These are phyloP conservation scores for Macrocybe gigantea DNA, from an alignment of 768 basidiomycete species.

Conservation along the genomic window DNA sequence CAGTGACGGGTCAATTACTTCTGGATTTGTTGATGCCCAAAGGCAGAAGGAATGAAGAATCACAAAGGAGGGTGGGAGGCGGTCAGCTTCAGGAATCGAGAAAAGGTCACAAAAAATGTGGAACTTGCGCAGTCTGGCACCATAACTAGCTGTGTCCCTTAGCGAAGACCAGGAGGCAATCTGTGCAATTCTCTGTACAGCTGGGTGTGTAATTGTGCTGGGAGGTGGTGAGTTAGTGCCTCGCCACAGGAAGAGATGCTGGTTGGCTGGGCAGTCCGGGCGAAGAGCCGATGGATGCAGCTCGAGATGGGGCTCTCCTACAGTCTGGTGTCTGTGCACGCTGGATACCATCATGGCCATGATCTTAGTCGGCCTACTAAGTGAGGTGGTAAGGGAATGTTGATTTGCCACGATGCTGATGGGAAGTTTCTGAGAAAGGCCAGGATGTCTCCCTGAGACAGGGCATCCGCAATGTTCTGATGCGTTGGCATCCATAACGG, in stretches of 20 bases:
- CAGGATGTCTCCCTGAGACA: constrained; percentile 21
- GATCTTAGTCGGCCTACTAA: constrained; percentile 8
- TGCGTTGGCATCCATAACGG: constrained; percentile 14
- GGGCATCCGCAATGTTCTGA: constrained; percentile 24
- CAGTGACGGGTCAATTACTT: neutral
- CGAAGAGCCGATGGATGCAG: constrained; percentile 14
- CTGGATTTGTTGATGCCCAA: constrained; percentile 4
- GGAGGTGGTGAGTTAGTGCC: constrained; percentile 24
- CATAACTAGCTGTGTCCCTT: constrained; percentile 1
- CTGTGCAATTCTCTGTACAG: constrained; percentile 1
- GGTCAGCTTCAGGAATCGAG: neutral
- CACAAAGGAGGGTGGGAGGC: constrained; percentile 1
- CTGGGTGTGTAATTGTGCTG: neutral
- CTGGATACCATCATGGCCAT: constrained; percentile 9
- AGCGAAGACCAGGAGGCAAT: neutral
- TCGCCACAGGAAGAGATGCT: constrained; percentile 23
- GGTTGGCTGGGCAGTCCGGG: constrained; percentile 15
- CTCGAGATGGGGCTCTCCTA: constrained; percentile 3
- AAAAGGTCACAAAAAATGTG: constrained; percentile 4
- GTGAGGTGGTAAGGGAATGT: constrained; percentile 10
- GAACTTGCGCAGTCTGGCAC: neutral
- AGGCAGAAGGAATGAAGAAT: constrained; percentile 1
- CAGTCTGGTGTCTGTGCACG: neutral
- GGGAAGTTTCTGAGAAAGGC: constrained; percentile 15
- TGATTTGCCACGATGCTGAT: neutral